Base-by-base conservation (phyloP, 805 yeast species). In the Teunomyces funiuensis region DNA sequence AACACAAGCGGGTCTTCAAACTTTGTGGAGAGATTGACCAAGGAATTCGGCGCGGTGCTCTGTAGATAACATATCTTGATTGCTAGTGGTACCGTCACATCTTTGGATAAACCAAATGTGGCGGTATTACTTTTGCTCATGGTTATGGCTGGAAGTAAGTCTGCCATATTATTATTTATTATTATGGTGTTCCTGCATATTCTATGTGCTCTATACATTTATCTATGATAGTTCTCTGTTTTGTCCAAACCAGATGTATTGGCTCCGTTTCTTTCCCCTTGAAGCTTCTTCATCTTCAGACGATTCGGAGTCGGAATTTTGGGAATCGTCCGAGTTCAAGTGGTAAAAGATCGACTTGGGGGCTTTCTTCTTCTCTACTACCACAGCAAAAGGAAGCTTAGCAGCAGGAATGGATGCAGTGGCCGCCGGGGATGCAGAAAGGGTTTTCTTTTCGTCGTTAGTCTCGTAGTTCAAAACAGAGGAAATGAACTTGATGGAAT, bases 41-140 rank as follows among this genome's bases (percentile, higher is more conserved):
- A 45, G 15, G 45, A 15, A 33, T 22, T 40, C 26, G 39, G 37
- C 31, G 38, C 14, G 41, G 52, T 29, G 47, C 58, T 39, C 36
- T 58, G 57, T 6, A 70, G 56, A 39, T 55, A 57, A 40, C 67
- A 58, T 26, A 70, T 44, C 41, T 66, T 67, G 17, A 70, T 50
- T 6, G 54, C 43, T 7, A 69, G 51, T 1, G 73, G 73, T 6
- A 55, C 52, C 13, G 46, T 39, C 13, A 70, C 51, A 50, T 69
- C 69, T 36, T 66, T 69, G 23, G 66, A 61, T n/a, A 69, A 57
- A 1, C 73, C 73, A 46, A 69, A 63, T 5, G 71, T 59, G 27
- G 60, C 50, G 6, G 70, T 55, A 29, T 59, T 56, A 16, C 53
- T 50, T 25, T 20, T 31, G 19, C 25, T 31, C 34, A 31, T 31